Evolutionary conservation across 2,329 filamentous ascomycete species (phyloP).

Genomic region (Aspergillus sp.): DNA sequence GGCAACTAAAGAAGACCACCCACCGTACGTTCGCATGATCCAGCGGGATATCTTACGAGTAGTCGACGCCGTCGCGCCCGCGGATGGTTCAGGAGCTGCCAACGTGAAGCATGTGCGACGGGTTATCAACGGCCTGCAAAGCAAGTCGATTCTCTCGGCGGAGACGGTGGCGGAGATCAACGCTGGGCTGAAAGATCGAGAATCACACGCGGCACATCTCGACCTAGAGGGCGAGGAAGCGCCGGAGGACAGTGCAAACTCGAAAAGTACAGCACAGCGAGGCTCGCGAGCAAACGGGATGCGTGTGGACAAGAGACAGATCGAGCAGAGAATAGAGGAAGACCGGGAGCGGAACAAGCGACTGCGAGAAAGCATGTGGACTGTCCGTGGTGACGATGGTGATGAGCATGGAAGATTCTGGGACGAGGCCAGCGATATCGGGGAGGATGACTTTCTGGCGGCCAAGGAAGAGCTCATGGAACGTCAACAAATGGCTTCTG

Average conservation of each 20-base stretch:
- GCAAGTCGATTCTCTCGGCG: constrained; percentile 68
- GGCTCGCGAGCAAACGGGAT: constrained; percentile 38
- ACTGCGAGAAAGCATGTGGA: constrained; percentile 89
- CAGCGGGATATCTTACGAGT: constrained; percentile 88
- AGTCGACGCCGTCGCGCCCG: constrained; percentile 86
- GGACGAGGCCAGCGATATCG: constrained; percentile 83
- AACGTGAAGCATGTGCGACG: constrained; percentile 91
- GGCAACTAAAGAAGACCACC: constrained; percentile 70
- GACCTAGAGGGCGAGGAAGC: constrained; percentile 37
- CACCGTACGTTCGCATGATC: constrained; percentile 88
- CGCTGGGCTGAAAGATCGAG: constrained; percentile 75
- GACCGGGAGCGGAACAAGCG: constrained; percentile 94
- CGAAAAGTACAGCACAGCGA: constrained; percentile 27
- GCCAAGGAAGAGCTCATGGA: constrained; percentile 70
- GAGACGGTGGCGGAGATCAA: constrained; percentile 78
- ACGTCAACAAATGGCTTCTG: constrained; percentile 44
- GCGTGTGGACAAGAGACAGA: constrained; percentile 76
- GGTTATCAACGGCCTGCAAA: constrained; percentile 68
- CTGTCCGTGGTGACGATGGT: constrained; percentile 63
- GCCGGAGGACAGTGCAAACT: constrained; percentile 21
- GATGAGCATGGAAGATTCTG: constrained; percentile 78
- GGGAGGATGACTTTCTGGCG: constrained; percentile 78
- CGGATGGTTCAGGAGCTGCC: constrained; percentile 81
- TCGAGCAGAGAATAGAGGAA: constrained; percentile 95
- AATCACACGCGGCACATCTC: constrained; percentile 61